Conservation (phyloP, 352 stramenopile species). For the Blastocystis sp. region DNA sequence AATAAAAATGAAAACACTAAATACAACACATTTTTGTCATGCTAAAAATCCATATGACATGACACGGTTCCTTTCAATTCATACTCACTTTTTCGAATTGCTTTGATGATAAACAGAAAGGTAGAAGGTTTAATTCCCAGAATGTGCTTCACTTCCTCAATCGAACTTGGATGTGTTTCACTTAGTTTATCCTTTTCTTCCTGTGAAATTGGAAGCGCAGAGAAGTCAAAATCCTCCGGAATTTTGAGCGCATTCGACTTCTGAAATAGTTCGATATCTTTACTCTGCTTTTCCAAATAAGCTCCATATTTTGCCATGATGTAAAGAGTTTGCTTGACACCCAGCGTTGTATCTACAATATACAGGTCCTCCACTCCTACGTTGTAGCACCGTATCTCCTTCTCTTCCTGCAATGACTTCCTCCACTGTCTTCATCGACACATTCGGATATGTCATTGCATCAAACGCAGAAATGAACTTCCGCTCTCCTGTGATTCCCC, state of each 20-base stretch:
- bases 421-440: conserved; percentile 62
- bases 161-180: not conserved
- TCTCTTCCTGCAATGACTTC: conserved; percentile 53
- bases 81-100: not conserved
- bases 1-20: not conserved
- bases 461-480: conserved; percentile 71
- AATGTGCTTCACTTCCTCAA: conserved; percentile 59
- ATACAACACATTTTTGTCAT: not conserved
- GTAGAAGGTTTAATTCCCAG: conserved; percentile 59
- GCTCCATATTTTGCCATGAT: conserved; percentile 83
- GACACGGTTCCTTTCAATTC: not conserved
- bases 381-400: not conserved
- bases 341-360: not conserved
- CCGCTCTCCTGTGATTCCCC: conserved; percentile 74
- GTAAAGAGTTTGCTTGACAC: conserved; percentile 70
- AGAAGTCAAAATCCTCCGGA: conserved; percentile 66
- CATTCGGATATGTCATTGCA: conserved; percentile 66
- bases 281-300: conserved; percentile 83
- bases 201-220: conserved; percentile 32
- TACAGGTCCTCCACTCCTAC: not conserved
- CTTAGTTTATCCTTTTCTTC: conserved; percentile 60
- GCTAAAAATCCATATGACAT: not conserved
- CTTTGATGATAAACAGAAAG: conserved; percentile 43
- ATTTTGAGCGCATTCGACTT: conserved; percentile 85
- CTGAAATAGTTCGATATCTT: conserved; percentile 89